Evolutionary conservation across 2,329 filamentous ascomycete species (phyloP).

Genomic region (Alternaria incomplexa): DNA sequence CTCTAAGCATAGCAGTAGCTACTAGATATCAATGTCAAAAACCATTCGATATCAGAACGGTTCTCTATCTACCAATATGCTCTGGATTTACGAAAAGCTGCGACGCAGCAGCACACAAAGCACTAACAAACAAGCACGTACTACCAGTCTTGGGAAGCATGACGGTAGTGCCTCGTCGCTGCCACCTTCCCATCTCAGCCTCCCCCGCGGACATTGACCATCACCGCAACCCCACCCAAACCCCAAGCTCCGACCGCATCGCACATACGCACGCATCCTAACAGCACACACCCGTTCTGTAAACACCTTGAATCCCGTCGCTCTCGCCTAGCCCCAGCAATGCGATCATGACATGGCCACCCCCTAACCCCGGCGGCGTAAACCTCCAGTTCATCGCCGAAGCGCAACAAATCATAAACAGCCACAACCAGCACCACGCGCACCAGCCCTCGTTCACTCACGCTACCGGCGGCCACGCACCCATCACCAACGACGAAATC

Average conservation of each 20-base stretch:
- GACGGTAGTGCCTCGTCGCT: background rate
- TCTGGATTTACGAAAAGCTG: background rate
- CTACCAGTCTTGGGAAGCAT: background rate
- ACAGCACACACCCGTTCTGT: background rate
- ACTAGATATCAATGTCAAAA: background rate
- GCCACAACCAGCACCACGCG: background rate
- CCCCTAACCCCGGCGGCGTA: background rate
- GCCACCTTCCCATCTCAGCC: slow-evolving; percentile 29
- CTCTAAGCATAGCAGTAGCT: background rate
- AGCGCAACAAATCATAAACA: background rate
- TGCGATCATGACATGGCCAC: slow-evolving; percentile 4
- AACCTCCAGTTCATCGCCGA: background rate
- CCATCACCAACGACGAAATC: background rate
- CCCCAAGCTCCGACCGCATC: background rate
- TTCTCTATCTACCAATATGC: background rate
- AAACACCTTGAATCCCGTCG: background rate
- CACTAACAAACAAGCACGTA: background rate
- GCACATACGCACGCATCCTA: background rate
- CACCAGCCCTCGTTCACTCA: background rate
- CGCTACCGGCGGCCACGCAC: background rate
- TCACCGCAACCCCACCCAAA: slow-evolving; percentile 5
- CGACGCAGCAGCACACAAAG: background rate
- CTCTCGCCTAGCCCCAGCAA: background rate
- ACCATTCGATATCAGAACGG: background rate
- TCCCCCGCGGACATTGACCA: slow-evolving; percentile 24